These are phyloP conservation scores for Exophiala sideris DNA, from an alignment of 2,329 filamentous ascomycete genomes.

Conservation along the genomic window DNA sequence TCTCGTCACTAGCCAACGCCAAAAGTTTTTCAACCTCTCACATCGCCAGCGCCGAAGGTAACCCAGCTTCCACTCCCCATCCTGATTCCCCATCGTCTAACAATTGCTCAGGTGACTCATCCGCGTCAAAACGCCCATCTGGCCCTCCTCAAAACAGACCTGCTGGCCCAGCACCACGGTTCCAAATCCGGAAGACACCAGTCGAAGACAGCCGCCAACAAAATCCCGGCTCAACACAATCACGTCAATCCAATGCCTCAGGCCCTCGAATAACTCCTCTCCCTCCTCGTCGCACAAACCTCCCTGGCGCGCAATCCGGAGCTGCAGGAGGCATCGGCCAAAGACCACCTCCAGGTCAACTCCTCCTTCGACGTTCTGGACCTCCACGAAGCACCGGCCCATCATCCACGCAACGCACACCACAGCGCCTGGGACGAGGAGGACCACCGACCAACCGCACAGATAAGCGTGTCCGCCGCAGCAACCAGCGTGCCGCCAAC, in stretches of 20 bases:
- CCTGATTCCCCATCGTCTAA: too few relatives aligned
- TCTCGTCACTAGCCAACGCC: not conserved
- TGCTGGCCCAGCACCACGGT: not conserved
- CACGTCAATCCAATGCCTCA: not conserved
- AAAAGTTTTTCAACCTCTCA: slow-evolving; percentile 12
- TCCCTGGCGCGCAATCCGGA: not conserved
- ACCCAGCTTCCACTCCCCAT: not conserved
- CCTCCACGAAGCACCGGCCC: slow-evolving; percentile 5
- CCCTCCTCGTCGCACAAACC: too few relatives aligned
- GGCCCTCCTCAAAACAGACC: too few relatives aligned
- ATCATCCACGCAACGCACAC: not conserved
- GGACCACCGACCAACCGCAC: not conserved
- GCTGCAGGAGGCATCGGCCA: not conserved
- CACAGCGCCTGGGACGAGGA: not conserved
- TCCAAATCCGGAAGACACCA: not conserved
- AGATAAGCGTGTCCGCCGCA: slow-evolving; percentile 11
- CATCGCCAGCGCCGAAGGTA: slow-evolving; percentile 13
- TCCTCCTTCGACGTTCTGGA: slow-evolving; percentile 11
- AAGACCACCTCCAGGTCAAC: slow-evolving; percentile 1
- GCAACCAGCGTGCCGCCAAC: slow-evolving; percentile 4
- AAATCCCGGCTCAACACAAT: not conserved
- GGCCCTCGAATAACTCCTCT: too few relatives aligned
- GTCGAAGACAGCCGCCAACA: not conserved
- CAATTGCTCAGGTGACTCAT: too few relatives aligned
- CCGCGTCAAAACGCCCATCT: too few relatives aligned